Conservation (phyloP, 495 filamentous ascomycete genomes). For the Talaromyces trachyspermus region DNA sequence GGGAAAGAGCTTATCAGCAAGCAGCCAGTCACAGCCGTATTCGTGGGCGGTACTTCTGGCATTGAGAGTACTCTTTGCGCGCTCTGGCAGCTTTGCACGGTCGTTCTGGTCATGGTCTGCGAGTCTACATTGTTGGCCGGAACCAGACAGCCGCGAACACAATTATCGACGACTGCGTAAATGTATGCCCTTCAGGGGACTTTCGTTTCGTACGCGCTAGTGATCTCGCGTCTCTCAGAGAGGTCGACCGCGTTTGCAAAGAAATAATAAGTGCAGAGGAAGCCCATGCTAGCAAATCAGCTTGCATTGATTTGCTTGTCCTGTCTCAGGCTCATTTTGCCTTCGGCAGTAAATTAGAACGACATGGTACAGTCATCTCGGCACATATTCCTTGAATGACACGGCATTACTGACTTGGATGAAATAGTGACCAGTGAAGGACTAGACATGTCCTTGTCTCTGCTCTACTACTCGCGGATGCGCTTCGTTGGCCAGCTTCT, state of each 20-base stretch:
- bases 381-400: background rate
- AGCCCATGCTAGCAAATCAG: background rate
- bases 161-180: constrained; percentile 12
- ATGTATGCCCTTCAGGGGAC: background rate
- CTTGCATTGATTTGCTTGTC: constrained; percentile 19
- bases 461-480: constrained; percentile 25
- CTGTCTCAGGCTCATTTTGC: constrained; percentile 18
- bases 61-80: constrained; percentile 14
- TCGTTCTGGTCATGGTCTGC: background rate
- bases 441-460: constrained; percentile 14
- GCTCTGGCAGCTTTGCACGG: constrained; percentile 11
- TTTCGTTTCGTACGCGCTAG: constrained; percentile 17
- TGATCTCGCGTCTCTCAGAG: constrained; percentile 17
- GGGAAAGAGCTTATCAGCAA: constrained; percentile 7
- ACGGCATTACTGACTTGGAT: background rate
- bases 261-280: constrained; percentile 16
- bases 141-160: constrained; percentile 13
- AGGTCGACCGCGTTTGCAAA: constrained; percentile 21
- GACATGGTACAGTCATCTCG: background rate
- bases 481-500: constrained; percentile 19
- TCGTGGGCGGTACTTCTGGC: constrained; percentile 16
- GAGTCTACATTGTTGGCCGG: constrained; percentile 16
- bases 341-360: background rate
- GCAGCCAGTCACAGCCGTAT: constrained; percentile 13
- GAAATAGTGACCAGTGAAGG: constrained; percentile 12